Percentiles rank a stretch among this genome's conserved stretches.
Evolutionary conservation across 129 eudicot species (phyloP).

Genomic region (Smallanthus sonchifolius): DNA sequence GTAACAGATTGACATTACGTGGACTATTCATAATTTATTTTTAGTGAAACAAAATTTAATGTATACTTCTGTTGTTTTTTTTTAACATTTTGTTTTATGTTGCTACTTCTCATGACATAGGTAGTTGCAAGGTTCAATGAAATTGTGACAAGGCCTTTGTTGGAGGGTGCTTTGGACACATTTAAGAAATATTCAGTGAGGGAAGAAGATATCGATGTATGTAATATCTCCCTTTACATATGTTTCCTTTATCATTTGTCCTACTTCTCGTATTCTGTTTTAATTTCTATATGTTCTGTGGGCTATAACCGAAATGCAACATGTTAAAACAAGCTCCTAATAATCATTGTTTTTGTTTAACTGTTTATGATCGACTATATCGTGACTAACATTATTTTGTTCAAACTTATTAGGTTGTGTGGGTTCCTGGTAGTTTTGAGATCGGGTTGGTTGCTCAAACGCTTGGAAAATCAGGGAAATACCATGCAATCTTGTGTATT

Average conservation of each 20-base stretch:
- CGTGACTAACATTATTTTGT: constrained; percentile 1
- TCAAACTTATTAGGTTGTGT: constrained; percentile 54
- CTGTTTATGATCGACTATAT: neutral
- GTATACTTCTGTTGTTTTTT: neutral
- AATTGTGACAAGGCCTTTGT: constrained; percentile 71
- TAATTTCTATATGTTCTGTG: neutral
- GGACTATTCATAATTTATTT: neutral
- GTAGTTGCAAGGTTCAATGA: constrained; percentile 97
- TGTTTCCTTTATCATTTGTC: neutral
- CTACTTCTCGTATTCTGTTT: neutral
- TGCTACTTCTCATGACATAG: constrained; percentile 34
- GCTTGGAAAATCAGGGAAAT: constrained; percentile 83
- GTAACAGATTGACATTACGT: neutral
- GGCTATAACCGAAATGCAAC: neutral
- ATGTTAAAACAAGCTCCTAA: too few relatives aligned
- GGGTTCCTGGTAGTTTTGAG: constrained; percentile 98
- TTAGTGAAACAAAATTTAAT: neutral
- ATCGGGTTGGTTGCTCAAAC: constrained; percentile 79
- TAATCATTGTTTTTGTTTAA: neutral
- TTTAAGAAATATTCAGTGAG: constrained; percentile 68
- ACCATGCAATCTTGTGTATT: constrained; percentile 76
- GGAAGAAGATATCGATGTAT: constrained; percentile 88
- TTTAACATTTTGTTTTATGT: constrained; percentile 2
- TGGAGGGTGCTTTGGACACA: constrained; percentile 94
- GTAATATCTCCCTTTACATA: constrained; percentile 24